Percentiles rank a stretch among this genome's conserved stretches.
phyloP scores from a whole-genome alignment of 192 early-diverging fungal genomes.

The Dissophora globulifera region DNA sequence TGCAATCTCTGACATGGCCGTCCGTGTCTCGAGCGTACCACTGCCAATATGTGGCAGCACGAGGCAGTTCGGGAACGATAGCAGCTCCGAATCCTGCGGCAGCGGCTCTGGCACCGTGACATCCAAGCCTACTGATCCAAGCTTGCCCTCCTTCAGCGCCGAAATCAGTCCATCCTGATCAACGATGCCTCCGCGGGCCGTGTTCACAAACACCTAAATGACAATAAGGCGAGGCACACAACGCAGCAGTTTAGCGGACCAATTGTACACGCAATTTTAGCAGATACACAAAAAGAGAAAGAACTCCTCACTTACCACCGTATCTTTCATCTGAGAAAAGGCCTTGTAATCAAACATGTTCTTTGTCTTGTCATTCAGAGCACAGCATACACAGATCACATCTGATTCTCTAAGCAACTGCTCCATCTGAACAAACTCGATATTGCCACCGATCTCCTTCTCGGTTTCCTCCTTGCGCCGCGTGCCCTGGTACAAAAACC shows the following conservation, averaged over 20 bases:
- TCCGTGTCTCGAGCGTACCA: slow-evolving; percentile 85
- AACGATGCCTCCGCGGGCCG: slow-evolving; percentile 82
- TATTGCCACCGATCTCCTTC: slow-evolving; percentile 57
- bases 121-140: slow-evolving; percentile 84
- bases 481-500: slow-evolving; percentile 72
- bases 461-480: slow-evolving; percentile 61
- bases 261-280: neutral
- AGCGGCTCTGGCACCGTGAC: slow-evolving; percentile 91
- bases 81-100: slow-evolving; percentile 66
- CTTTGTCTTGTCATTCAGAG: slow-evolving; percentile 74
- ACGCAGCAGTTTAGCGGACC: neutral
- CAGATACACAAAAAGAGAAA: neutral
- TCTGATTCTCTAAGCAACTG: slow-evolving; percentile 72
- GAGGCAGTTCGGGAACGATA: slow-evolving; percentile 67
- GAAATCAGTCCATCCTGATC: slow-evolving; percentile 76
- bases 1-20: slow-evolving; percentile 80
- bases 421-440: slow-evolving; percentile 58
- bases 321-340: slow-evolving; percentile 77
- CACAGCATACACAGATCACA: slow-evolving; percentile 79
- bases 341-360: slow-evolving; percentile 74
- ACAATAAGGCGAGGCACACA: neutral
- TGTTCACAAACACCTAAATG: slow-evolving; percentile 78
- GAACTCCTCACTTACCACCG: slow-evolving; percentile 50
- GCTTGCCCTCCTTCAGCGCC: slow-evolving; percentile 66
- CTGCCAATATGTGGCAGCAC: slow-evolving; percentile 89